Conservation (phyloP, 495 filamentous ascomycete species). For the Aspergillus bridgeri region DNA sequence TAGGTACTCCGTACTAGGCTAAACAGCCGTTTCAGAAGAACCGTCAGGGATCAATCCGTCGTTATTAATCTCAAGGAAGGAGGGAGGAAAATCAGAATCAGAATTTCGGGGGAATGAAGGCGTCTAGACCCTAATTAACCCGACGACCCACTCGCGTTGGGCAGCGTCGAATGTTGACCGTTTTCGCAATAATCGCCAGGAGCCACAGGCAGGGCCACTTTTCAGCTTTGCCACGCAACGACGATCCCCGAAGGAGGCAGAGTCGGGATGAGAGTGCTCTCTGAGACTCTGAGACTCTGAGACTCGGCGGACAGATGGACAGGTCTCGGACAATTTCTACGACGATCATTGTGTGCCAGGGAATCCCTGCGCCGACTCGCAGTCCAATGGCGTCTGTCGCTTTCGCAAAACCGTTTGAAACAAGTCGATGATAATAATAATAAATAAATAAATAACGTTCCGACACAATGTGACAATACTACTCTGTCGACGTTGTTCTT, state of each 20-base stretch:
- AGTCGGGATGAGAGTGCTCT: not conserved
- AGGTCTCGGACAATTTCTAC: constrained; percentile 20
- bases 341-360: constrained; percentile 24
- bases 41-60: too few species aligned
- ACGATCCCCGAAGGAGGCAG: constrained; percentile 9
- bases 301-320: too few species aligned
- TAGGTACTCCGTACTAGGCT: too few species aligned
- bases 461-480: not conserved
- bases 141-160: constrained; percentile 18
- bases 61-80: not conserved
- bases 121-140: constrained; percentile 16
- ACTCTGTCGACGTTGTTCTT: too few species aligned
- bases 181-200: constrained; percentile 18
- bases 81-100: not conserved
- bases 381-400: constrained; percentile 13
- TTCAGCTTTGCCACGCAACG: constrained; percentile 21
- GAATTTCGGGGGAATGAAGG: too few species aligned
- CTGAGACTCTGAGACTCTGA: not conserved
- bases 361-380: constrained; percentile 14
- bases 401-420: constrained; percentile 11
- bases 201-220: constrained; percentile 12
- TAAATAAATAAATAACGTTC: not conserved
- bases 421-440: not conserved
- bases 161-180: constrained; percentile 15
- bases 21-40: too few species aligned